Evolutionary conservation across 2,329 filamentous ascomycete species (phyloP), one percentile per base, ranked within the genome.

Genomic region (Aspergillus hortae): DNA sequence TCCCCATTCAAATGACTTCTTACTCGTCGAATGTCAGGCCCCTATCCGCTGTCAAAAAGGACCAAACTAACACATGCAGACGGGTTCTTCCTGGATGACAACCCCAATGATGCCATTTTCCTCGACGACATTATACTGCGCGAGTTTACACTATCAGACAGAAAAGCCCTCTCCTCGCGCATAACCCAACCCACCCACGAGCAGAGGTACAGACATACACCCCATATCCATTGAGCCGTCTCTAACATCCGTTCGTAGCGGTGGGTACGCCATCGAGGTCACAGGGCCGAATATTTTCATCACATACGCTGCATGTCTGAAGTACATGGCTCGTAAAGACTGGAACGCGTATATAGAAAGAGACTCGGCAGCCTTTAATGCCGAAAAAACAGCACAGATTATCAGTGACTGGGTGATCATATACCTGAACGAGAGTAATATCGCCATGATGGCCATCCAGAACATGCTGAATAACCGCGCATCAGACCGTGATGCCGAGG

Each of bases 1-100:
- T 12, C 53, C 64, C n/a, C 70, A 73, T 50, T 61, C 66, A 0
- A 72, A 67, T 41, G 70, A 72, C 46, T 66, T 69, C 35, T 63
- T 73, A 15, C 53, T 70, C 12, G 54, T 63, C 42, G 70, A 73
- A 61, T 73, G 70, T 71, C 50, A 53, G 64, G 5, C 15, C 32
- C 19, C 15, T 7, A 40, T 12, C 19, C 15, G 2, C 14, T 10
- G 6, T 43, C 35, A 14, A 38, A 35, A 21, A 25, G n/a, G n/a
- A 11, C n/a, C 3, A 4, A 25, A 21, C 35, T 38, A 44, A 46
- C 14, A 11, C 23, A 11, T n/a, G 9, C n/a, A 72, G 70, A 73
- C 55, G 70, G 70, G 14, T 73, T 73, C 52, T 61, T 61, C 41
- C 67, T 68, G 17, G 57, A 67, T 15, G 33, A 60, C 6, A 72